These are phyloP conservation scores for Neurospora sp. DNA, from an alignment of 495 filamentous ascomycete genomes.

Conservation along the genomic window DNA sequence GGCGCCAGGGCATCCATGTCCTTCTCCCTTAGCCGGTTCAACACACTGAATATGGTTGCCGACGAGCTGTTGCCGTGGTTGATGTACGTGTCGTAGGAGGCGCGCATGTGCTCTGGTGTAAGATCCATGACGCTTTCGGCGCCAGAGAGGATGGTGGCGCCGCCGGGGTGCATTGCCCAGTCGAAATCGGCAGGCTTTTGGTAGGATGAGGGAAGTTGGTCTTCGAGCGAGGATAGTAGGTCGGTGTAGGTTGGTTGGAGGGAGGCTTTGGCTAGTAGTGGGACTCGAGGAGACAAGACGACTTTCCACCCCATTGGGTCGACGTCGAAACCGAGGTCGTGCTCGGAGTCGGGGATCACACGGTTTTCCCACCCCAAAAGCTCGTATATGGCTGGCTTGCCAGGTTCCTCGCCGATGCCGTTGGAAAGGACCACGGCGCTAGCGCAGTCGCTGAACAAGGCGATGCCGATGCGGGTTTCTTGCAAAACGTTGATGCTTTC, in stretches of 20 bases:
- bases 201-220: constrained; percentile 30
- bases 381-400: constrained; percentile 34
- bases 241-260: constrained; percentile 40
- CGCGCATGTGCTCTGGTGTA: constrained; percentile 47
- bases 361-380: constrained; percentile 50
- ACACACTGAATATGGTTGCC: constrained; percentile 50
- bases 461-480: constrained; percentile 45
- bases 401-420: constrained; percentile 24
- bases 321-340: constrained; percentile 50
- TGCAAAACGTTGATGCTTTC: constrained; percentile 42
- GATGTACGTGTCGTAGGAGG: constrained; percentile 53
- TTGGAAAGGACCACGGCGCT: constrained; percentile 51
- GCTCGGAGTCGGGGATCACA: constrained; percentile 44
- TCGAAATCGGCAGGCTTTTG: constrained; percentile 43
- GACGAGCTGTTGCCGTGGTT: constrained; percentile 53
- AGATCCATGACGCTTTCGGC: constrained; percentile 45
- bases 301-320: constrained; percentile 54
- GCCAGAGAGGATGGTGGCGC: constrained; percentile 51
- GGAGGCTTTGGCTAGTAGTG: constrained; percentile 36
- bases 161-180: constrained; percentile 62
- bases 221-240: constrained; percentile 31
- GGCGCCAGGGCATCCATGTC: constrained; percentile 44
- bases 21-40: constrained; percentile 47
- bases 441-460: constrained; percentile 56
- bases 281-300: constrained; percentile 46